phyloP scores from a whole-genome alignment of 495 filamentous ascomycete species.

The Venustampulla echinocandica region DNA sequence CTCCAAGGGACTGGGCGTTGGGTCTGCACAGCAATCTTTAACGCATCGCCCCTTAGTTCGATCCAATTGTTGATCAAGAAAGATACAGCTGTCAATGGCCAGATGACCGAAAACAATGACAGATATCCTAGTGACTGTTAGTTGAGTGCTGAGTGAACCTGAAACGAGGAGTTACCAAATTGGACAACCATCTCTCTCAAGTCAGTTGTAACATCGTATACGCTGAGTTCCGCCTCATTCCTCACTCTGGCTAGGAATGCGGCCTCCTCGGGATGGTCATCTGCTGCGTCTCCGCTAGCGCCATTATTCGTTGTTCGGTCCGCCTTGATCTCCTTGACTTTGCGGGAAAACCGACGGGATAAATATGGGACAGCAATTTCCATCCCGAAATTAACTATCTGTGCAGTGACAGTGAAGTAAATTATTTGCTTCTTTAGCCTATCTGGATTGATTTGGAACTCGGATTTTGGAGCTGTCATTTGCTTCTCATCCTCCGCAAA shows the following conservation, averaged over 20 bases:
- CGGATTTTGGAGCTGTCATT: constrained; percentile 43
- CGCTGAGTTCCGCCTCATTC: constrained; percentile 72
- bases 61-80: constrained; percentile 97
- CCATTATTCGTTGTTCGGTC: constrained; percentile 43
- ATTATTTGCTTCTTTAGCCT: constrained; percentile 87
- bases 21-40: constrained; percentile 89
- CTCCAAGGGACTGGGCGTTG: constrained; percentile 79
- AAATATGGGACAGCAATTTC: constrained; percentile 81
- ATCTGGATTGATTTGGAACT: constrained; percentile 77
- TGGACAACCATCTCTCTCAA: constrained; percentile 94
- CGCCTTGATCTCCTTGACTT: constrained; percentile 63
- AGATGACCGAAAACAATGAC: constrained; percentile 85
- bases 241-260: constrained; percentile 51
- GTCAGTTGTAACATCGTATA: constrained; percentile 83
- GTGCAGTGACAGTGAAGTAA: constrained; percentile 94
- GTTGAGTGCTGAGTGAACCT: neutral
- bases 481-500: constrained; percentile 67
- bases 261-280: constrained; percentile 51
- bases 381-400: constrained; percentile 78
- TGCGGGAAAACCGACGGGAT: constrained; percentile 63
- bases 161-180: constrained; percentile 34
- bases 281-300: constrained; percentile 26
- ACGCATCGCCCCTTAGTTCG: constrained; percentile 84
- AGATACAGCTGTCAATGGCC: constrained; percentile 80
- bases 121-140: constrained; percentile 58